These are phyloP conservation scores for Prunus fruticosa DNA, from an alignment of 306 rosid genomes.

Conservation along the genomic window DNA sequence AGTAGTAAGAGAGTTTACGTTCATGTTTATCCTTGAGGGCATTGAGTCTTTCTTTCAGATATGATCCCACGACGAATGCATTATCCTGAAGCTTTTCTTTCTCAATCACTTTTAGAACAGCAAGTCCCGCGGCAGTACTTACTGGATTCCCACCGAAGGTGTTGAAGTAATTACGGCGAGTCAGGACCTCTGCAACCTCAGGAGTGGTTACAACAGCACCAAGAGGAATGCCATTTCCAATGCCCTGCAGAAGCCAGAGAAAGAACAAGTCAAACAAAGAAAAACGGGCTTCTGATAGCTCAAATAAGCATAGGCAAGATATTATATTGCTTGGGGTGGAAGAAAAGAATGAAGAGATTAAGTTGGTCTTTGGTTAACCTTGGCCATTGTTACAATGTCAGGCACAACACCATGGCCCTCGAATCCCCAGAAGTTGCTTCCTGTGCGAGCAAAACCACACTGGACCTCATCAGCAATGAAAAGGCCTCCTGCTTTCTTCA, in stretches of 20 bases:
- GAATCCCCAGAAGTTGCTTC: constrained; percentile 93
- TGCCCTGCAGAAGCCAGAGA: constrained; percentile 50
- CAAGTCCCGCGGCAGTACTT: constrained; percentile 87
- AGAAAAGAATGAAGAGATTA: not conserved
- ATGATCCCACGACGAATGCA: constrained; percentile 66
- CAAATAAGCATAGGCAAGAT: not conserved
- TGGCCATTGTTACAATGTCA: constrained; percentile 94
- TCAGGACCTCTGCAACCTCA: constrained; percentile 76
- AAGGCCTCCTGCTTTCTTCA: constrained; percentile 86
- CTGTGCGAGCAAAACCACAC: constrained; percentile 82
- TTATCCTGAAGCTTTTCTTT: constrained; percentile 87
- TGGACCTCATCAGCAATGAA: constrained; percentile 97
- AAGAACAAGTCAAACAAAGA: not conserved
- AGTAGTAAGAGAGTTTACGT: constrained; percentile 34
- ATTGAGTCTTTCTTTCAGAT: constrained; percentile 66
- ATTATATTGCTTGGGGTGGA: not conserved
- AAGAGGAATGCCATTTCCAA: constrained; percentile 97
- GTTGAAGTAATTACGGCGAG: constrained; percentile 74
- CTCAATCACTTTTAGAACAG: constrained; percentile 83
- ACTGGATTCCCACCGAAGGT: constrained; percentile 97
- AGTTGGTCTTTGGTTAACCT: constrained; percentile 39
- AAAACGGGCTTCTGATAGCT: not conserved
- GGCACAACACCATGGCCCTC: constrained; percentile 91
- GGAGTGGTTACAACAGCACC: constrained; percentile 98
- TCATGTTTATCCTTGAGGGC: constrained; percentile 72